Percentiles rank a stretch among this genome's conserved stretches.
These are phyloP conservation scores for Spathaspora jeffriesii DNA, from an alignment of 1,139 yeast genomes.

Conservation along the genomic window DNA sequence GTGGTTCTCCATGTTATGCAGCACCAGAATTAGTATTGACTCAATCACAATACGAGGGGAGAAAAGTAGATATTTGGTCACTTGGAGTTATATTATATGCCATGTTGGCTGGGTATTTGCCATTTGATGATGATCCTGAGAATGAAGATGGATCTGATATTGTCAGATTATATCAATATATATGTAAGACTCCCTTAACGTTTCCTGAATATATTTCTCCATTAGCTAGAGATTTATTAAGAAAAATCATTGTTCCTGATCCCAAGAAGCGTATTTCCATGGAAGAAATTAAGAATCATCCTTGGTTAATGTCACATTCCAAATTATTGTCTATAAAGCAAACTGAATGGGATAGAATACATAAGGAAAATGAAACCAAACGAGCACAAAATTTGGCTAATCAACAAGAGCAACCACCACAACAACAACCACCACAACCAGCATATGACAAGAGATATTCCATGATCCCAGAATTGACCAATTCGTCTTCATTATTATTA, in stretches of 20 bases:
- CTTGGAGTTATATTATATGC: conserved; percentile 95
- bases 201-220: conserved; percentile 96
- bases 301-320: conserved; percentile 84
- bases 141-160: conserved; percentile 97
- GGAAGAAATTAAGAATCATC: conserved; percentile 73
- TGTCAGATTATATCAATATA: conserved; percentile 86
- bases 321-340: conserved; percentile 84
- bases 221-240: conserved; percentile 84
- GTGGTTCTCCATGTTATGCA: conserved; percentile 99
- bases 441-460: conserved; percentile 28
- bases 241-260: conserved; percentile 83
- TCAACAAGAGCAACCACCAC: conserved; percentile 11
- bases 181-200: conserved; percentile 86
- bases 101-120: conserved; percentile 96
- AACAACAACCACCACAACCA: conserved; percentile 22
- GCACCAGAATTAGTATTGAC: conserved; percentile 96
- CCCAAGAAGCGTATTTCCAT: conserved; percentile 78
- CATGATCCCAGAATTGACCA: conserved; percentile 46
- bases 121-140: conserved; percentile 96
- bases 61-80: conserved; percentile 96
- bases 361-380: conserved; percentile 31
- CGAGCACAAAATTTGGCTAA: conserved; percentile 9
- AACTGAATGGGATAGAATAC: conserved; percentile 81
- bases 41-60: conserved; percentile 87
- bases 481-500: conserved; percentile 33